These are phyloP conservation scores for Raffaelea albimanens DNA, from an alignment of 2,329 filamentous ascomycete genomes.

Conservation along the genomic window DNA sequence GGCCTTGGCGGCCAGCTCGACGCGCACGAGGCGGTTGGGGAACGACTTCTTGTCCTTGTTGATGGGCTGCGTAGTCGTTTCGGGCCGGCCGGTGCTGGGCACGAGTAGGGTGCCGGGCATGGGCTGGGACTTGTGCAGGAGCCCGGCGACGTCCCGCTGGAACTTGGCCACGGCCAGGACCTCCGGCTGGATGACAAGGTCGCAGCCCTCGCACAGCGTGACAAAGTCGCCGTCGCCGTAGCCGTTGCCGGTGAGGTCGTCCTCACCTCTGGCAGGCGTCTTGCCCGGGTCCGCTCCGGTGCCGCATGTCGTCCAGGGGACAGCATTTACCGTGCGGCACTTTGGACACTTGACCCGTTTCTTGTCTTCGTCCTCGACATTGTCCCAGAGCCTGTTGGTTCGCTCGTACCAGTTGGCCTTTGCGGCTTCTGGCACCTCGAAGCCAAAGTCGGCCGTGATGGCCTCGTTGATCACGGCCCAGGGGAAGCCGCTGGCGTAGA, in stretches of 20 bases:
- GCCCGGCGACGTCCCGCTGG: slow-evolving; percentile 38
- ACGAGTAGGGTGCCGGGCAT: slow-evolving; percentile 62
- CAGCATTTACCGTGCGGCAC: slow-evolving; percentile 32
- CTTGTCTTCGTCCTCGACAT: slow-evolving; percentile 35
- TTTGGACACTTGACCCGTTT: slow-evolving; percentile 46
- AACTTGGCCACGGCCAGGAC: slow-evolving; percentile 55
- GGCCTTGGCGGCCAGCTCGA: slow-evolving; percentile 32
- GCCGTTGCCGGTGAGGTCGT: slow-evolving; percentile 38
- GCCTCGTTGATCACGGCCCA: slow-evolving; percentile 50
- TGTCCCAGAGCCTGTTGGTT: slow-evolving; percentile 50
- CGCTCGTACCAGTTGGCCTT: slow-evolving; percentile 33
- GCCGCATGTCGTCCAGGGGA: slow-evolving; percentile 53
- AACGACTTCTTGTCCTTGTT: slow-evolving; percentile 31
- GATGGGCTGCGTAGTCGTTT: slow-evolving; percentile 15
- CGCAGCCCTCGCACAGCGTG: slow-evolving; percentile 41
- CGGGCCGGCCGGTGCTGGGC: slow-evolving; percentile 39
- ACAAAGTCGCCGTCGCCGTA: slow-evolving; percentile 51
- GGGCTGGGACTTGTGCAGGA: slow-evolving; percentile 38
- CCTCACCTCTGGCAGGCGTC: slow-evolving; percentile 11
- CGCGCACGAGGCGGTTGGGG: slow-evolving; percentile 47
- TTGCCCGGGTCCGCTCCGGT: slow-evolving; percentile 25
- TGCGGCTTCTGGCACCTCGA: slow-evolving; percentile 34
- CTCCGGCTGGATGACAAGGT: slow-evolving; percentile 41
- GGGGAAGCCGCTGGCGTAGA: slow-evolving; percentile 57
- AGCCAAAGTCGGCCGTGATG: slow-evolving; percentile 52